These are phyloP conservation scores for Kokia cookei DNA, from an alignment of 441 rosid genomes.

Conservation along the genomic window DNA sequence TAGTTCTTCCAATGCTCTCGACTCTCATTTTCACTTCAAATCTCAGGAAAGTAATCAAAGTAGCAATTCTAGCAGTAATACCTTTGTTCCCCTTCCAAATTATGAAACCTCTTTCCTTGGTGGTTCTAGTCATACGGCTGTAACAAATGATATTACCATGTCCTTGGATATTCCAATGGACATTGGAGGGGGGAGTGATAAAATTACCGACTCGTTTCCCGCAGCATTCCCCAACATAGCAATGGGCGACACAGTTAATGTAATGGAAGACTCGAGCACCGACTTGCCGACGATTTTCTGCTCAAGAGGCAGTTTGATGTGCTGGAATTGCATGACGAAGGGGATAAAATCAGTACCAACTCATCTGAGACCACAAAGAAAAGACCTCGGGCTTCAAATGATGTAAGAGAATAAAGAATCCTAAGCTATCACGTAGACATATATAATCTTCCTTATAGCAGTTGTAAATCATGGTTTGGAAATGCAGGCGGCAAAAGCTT, in stretches of 20 bases:
- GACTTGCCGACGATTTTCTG: conserved; percentile 17
- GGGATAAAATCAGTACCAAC: conserved; percentile 9
- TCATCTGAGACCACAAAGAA: conserved; percentile 23
- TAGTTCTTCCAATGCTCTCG: conserved; percentile 27
- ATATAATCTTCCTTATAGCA: neutral
- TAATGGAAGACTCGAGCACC: conserved; percentile 4
- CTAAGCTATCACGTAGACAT: neutral
- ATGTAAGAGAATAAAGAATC: conserved; percentile 24
- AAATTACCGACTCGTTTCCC: conserved; percentile 5
- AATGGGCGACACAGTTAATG: conserved; percentile 14
- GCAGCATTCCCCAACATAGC: conserved; percentile 16
- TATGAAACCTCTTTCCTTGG: conserved; percentile 20
- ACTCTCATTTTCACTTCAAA: conserved; percentile 18
- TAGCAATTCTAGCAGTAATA: conserved; percentile 17
- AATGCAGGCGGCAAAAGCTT: conserved; percentile 26
- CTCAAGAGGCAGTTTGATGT: conserved; percentile 31
- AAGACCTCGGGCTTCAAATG: conserved; percentile 26
- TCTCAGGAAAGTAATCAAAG: conserved; percentile 26
- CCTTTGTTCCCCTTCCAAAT: conserved; percentile 22
- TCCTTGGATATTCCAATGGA: conserved; percentile 27
- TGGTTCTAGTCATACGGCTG: conserved; percentile 27
- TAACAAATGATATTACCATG: conserved; percentile 13
- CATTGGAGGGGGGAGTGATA: neutral
- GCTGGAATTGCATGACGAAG: conserved; percentile 8
- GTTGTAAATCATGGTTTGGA: neutral